Percentiles rank a stretch among this genome's conserved stretches.
Evolutionary conservation across 176 grass and related monocot genomes (phyloP).

Genomic region (Aegilops bicornis): DNA sequence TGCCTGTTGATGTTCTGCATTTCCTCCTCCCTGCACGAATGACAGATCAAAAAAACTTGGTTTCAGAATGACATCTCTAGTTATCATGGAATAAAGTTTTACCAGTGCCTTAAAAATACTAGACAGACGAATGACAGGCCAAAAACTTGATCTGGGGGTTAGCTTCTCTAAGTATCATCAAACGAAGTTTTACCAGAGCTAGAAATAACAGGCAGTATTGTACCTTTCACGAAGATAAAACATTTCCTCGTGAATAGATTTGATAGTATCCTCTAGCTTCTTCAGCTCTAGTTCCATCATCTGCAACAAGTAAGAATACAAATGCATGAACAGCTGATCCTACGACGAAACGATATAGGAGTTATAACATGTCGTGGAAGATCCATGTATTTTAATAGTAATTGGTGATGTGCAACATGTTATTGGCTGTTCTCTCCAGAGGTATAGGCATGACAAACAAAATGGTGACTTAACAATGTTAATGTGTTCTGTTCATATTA

Average conservation of each 20-base stretch:
- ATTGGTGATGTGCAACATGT: background rate
- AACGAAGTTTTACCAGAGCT: background rate
- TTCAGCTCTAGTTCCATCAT: conserved; percentile 81
- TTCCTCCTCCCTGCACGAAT: conserved; percentile 76
- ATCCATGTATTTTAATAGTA: background rate
- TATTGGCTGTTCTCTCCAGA: background rate
- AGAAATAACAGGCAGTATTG: background rate
- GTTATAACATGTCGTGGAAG: background rate
- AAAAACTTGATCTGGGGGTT: background rate
- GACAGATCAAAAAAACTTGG: background rate
- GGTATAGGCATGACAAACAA: background rate
- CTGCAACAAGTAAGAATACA: conserved; percentile 40
- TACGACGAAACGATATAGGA: background rate
- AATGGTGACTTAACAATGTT: background rate
- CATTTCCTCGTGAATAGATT: conserved; percentile 92
- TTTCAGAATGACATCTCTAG: background rate
- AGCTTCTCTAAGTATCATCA: background rate
- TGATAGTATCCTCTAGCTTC: conserved; percentile 82
- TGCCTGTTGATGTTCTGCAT: conserved; percentile 91
- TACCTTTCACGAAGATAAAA: conserved; percentile 93
- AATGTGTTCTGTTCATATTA: background rate
- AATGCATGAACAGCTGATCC: background rate
- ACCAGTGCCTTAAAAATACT: background rate
- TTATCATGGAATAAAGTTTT: background rate
- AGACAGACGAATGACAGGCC: background rate